Base-by-base conservation (phyloP, 2,329 filamentous ascomycete genomes). In the Emmonsia crescens region DNA sequence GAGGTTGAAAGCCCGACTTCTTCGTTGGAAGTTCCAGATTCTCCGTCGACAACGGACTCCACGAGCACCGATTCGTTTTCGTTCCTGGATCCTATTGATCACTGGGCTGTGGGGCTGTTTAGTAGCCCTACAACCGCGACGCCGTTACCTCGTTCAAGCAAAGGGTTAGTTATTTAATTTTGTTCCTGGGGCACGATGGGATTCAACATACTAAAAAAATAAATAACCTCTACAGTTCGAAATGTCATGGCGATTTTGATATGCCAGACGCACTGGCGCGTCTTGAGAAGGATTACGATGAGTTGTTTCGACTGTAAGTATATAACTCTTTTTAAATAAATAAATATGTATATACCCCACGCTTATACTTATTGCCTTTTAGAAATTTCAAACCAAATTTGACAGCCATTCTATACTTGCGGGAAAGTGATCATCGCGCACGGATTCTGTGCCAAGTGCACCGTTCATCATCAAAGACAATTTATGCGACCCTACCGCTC, bases 401-500 rank as follows among this genome's bases (percentile, higher is more conserved):
- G 24, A 75, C 72, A 46, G 74, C 81, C 21, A 74, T 75, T 48
- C 76, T 82, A n/a, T 85, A 81, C 65, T 76, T 80, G 66, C 76
- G 82, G 14, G 73, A 78, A 10, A 67, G 69, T 0, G 82, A 85
- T 65, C 72, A 77, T 60, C 80, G 82, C 56, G 78, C 79, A 27
- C 77, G 83, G 31, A 80, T 86, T 12, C 70, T 85, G 5, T 80
- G 82, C 68, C 77, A 80, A 60, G 74, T 77, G 1, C 74, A 75
- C 40, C 76, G 78, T 59, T 66, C 71, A 2, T 66, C 75, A 48
- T 70, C 73, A 5, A 75, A 73, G n/a, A 74, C 78, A 46, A 64
- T 73, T 19, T 74, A 77, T 60, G 80, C 75, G 66, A 83, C 80
- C 64, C 72, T 82, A 16, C 79, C 81, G 1, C 69, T 85, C 12